phyloP scores from a whole-genome alignment of 2,329 filamentous ascomycete species.

The Penicillium sp. region DNA sequence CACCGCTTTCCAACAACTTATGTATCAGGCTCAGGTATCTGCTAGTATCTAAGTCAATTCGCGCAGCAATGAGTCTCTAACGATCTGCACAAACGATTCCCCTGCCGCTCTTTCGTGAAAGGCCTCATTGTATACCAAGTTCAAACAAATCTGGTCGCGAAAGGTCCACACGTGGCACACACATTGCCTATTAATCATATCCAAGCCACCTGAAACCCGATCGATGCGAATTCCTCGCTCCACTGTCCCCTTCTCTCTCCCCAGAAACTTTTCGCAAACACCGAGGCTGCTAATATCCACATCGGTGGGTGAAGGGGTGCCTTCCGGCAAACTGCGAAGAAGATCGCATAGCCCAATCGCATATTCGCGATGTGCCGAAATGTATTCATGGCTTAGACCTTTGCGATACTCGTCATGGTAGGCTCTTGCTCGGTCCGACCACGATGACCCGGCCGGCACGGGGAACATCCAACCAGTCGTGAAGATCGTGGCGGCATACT shows the following conservation, averaged over 20 bases:
- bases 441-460: neutral
- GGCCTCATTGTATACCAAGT: neutral
- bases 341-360: neutral
- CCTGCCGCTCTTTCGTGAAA: neutral
- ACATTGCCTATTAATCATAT: neutral
- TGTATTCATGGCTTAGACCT: neutral
- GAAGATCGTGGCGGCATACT: neutral
- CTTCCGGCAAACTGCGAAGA: neutral
- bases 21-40: neutral
- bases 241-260: neutral
- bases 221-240: neutral
- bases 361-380: neutral
- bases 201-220: neutral
- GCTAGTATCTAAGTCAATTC: neutral
- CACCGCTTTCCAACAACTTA: no score
- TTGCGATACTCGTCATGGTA: neutral
- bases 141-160: neutral
- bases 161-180: neutral
- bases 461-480: neutral
- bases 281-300: neutral
- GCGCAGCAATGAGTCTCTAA: neutral
- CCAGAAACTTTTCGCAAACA: neutral
- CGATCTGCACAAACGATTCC: neutral
- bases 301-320: neutral
- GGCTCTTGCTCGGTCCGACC: neutral